Evolutionary conservation across 768 basidiomycete species (phyloP), one percentile per base, ranked within the genome.

Genomic region (Paxillus ammoniavirescens): DNA sequence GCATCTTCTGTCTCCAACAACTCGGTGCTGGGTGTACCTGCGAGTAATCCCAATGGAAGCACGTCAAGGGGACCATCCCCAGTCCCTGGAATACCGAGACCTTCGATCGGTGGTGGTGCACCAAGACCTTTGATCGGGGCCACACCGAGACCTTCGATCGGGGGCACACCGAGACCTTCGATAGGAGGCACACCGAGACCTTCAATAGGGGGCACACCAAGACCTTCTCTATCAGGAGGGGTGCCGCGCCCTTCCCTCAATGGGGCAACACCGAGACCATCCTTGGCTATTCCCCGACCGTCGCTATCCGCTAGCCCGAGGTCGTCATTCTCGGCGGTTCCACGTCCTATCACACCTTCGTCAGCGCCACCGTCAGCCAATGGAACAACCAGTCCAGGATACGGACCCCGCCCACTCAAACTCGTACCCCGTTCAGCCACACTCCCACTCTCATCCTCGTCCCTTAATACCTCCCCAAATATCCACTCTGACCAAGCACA

Each of bases 261-360:
- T 15, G 45, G 54, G 14, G 47, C 26, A 31, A 57, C 45, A 3
- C 61, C 69, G 3, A 58, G 67, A 23, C 60, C 67, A 21, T 65
- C 67, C 1, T 48, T 67, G 53, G 60, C 56, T 3, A 61, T 71
- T 15, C 69, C 69, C 1, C 67, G 54, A 15, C 62, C 68, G 1
- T 62, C 47, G n/a, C 28, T 50, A 2, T 43, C 65, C 17, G 40
- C 62, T 23, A 46, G 51, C 30, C 23, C 60, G 28, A 55, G 48
- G 15, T 41, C 64, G 21, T 17, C 56, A 13, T 3, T 42, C 12
- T 67, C 65, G 0, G 58, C 53, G 28, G 54, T 68, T 42, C 63
- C 61, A 0, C 56, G 61, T 2, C 50, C 66, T 5, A 62, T 58
- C 2, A 65, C 65, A 0, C 65, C 57, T 12, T 65, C 56, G 2